Evolutionary conservation across 192 early-diverging fungal genomes (phyloP).

Genomic region (Mortierella claussenii): DNA sequence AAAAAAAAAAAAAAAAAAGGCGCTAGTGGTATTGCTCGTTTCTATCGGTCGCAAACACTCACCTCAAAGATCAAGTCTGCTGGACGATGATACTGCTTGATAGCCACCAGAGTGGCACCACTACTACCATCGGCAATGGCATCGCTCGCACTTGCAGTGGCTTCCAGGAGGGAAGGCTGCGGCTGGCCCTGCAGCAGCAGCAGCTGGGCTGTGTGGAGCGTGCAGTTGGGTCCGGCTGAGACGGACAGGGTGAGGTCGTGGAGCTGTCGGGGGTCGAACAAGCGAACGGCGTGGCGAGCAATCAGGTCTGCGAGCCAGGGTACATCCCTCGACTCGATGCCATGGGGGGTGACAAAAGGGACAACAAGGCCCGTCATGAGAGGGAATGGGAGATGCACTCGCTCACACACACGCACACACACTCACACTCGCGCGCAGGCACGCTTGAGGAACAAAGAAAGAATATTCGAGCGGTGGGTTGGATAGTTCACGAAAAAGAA

Average conservation of each 20-base stretch:
- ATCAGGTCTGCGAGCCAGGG: slow-evolving; percentile 44
- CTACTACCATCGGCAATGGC: neutral
- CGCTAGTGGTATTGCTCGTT: neutral
- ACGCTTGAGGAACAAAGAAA: too few relatives aligned
- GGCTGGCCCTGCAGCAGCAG: neutral
- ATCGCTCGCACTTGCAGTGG: neutral
- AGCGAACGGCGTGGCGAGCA: slow-evolving; percentile 25
- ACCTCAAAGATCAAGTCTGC: slow-evolving; percentile 44
- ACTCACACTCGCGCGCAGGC: too few relatives aligned
- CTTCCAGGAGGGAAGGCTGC: neutral
- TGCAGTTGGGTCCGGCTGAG: slow-evolving; percentile 17
- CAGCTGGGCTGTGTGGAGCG: slow-evolving; percentile 37
- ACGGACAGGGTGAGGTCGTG: slow-evolving; percentile 27
- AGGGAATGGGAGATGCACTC: too few relatives aligned
- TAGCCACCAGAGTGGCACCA: slow-evolving; percentile 13
- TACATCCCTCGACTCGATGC: slow-evolving; percentile 41
- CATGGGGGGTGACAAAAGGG: slow-evolving; percentile 21
- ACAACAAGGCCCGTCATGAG: neutral
- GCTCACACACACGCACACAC: too few relatives aligned
- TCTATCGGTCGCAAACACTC: neutral
- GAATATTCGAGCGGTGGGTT: neutral
- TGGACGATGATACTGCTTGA: slow-evolving; percentile 43
- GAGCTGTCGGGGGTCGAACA: slow-evolving; percentile 29
- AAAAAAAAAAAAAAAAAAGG: neutral
- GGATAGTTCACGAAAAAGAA: neutral